These are phyloP conservation scores for Phalaenopsis equestris DNA, from an alignment of 106 monocot species.

Conservation along the genomic window DNA sequence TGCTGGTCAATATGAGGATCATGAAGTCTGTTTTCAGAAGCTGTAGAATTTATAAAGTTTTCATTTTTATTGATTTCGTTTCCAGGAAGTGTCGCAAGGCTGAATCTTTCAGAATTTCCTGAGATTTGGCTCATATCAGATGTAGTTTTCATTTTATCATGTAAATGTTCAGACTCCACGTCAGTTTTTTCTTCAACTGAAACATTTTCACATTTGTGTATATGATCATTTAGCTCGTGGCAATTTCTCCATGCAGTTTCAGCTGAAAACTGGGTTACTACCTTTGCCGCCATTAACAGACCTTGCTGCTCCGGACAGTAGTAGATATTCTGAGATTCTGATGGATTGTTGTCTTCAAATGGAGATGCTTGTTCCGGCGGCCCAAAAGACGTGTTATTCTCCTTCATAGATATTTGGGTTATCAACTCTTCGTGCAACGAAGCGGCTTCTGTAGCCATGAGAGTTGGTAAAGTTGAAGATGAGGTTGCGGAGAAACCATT, in stretches of 20 bases:
- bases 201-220: conserved; percentile 1
- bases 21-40: not conserved
- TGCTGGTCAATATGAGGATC: not conserved
- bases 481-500: conserved; percentile 11
- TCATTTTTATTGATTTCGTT: conserved; percentile 2
- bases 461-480: conserved; percentile 12
- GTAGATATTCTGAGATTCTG: conserved; percentile 12
- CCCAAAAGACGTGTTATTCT: conserved; percentile 11
- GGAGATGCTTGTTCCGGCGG: conserved; percentile 7
- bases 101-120: conserved; percentile 4
- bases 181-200: not conserved
- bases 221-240: conserved; percentile 10
- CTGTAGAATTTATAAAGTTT: conserved; percentile 6
- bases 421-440: conserved; percentile 5
- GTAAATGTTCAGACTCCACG: not conserved
- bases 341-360: conserved; percentile 2
- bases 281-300: conserved; percentile 7
- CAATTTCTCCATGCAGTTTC: conserved; percentile 12
- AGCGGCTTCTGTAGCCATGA: conserved; percentile 1
- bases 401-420: conserved; percentile 9
- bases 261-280: conserved; percentile 7
- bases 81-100: conserved; percentile 1
- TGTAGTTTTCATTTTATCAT: not conserved
- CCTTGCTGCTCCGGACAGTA: conserved; percentile 4
- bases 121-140: not conserved